phyloP scores from a whole-genome alignment of 2,329 filamentous ascomycete genomes.

The Calonectria pseudoturangicola region DNA sequence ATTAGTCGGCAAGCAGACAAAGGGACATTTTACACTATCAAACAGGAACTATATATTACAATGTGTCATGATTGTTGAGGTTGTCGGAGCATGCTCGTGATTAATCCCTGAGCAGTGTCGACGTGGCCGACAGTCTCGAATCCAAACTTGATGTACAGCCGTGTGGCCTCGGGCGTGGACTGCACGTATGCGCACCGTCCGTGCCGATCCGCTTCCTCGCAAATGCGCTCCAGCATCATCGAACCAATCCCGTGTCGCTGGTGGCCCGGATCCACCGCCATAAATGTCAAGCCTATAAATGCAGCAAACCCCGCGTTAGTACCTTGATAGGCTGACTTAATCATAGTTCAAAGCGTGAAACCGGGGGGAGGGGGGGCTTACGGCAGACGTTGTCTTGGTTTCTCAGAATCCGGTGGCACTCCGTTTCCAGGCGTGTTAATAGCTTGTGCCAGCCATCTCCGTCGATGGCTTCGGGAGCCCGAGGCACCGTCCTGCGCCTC shows the following conservation, averaged over 20 bases:
- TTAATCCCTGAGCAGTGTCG: background rate
- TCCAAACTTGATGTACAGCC: constrained; percentile 11
- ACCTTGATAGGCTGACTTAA: no score
- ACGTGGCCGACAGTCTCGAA: constrained; percentile 13
- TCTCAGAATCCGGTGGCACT: background rate
- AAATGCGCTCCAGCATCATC: constrained; percentile 14
- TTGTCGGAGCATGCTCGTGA: constrained; percentile 6
- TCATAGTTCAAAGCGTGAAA: no score
- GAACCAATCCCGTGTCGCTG: constrained; percentile 10
- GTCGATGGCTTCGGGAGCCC: background rate
- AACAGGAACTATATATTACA: background rate
- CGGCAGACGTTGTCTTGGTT: constrained; percentile 5
- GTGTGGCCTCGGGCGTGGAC: constrained; percentile 1
- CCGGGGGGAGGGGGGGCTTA: background rate
- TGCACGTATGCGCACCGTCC: constrained; percentile 11
- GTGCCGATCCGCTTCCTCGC: background rate
- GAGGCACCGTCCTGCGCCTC: background rate
- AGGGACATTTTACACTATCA: background rate
- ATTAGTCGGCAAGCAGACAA: background rate
- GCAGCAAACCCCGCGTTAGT: background rate
- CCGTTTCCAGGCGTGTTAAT: background rate
- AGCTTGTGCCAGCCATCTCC: background rate
- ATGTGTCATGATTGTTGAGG: background rate
- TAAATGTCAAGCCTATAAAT: constrained; percentile 5
- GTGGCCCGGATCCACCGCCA: constrained; percentile 19